Conservation (phyloP, 202 grass and related monocot genomes). For the Zoysia matrella region DNA sequence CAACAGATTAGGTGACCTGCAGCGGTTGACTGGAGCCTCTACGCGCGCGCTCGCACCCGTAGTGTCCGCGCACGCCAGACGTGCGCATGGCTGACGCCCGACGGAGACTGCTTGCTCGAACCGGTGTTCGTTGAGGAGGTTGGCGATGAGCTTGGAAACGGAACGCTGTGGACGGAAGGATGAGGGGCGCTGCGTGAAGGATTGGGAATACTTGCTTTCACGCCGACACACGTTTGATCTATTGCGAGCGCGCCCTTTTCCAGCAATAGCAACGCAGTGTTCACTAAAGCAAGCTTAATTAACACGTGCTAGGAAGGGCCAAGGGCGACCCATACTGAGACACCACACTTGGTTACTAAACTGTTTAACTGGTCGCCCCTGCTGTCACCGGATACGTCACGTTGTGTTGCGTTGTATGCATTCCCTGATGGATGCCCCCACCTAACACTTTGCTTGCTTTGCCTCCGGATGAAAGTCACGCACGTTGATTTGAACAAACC, state of each 20-base stretch:
- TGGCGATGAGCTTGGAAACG: background rate
- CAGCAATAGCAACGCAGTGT: too few species aligned
- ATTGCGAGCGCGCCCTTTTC: too few species aligned
- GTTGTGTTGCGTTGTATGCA: background rate
- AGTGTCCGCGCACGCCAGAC: background rate
- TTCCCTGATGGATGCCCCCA: background rate
- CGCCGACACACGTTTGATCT: too few species aligned
- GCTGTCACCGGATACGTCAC: conserved; percentile 34
- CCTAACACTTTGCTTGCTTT: conserved; percentile 18
- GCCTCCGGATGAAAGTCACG: background rate
- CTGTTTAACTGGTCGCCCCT: background rate
- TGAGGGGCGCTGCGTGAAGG: too few species aligned
- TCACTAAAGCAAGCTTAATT: too few species aligned
- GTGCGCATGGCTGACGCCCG: background rate
- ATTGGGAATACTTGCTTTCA: too few species aligned
- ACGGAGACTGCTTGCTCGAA: background rate
- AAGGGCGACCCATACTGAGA: too few species aligned
- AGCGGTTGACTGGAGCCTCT: too few species aligned
- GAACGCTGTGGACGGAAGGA: too few species aligned
- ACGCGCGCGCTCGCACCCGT: background rate
- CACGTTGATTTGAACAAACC: background rate
- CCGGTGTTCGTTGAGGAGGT: too few species aligned
- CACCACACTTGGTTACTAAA: background rate
- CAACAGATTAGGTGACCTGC: background rate
- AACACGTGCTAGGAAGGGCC: too few species aligned